Evolutionary conservation across 2,329 filamentous ascomycete genomes (phyloP), one percentile per base, ranked within the genome.

Genomic region (Diaporthe sp.): DNA sequence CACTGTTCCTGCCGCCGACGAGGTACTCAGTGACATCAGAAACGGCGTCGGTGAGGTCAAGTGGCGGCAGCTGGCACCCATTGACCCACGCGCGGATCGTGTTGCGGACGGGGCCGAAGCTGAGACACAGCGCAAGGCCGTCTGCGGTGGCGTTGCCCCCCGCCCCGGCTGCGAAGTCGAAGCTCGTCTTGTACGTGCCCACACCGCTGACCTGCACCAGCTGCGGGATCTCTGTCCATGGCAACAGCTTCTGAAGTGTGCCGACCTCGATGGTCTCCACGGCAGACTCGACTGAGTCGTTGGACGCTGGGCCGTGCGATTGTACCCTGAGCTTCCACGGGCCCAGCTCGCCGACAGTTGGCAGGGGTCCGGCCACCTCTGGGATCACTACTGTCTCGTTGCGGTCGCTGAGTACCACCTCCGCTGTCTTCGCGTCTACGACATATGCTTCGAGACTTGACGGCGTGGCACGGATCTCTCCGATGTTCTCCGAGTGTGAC

Each of bases 21-120:
- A 28, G 51, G 51, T 31, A 55, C 10, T 55, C 13, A 1, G 10
- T 55, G 6, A 15, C 12, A 28, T 55, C 51, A 3, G 51, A 25
- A n/a, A 28, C 25, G 51, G 51, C 51, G 10, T 5, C 25, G 12
- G 51, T 28, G 6, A 55, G 8, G 7, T 55, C 51, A 28, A 55
- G n/a, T 22, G n/a, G 51, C n/a, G 13, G 13, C n/a, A 55, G 15
- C 51, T 55, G 25, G 12, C 12, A 13, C 51, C 17, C 51, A 28
- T 55, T 55, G 51, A 55, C 51, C n/a, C n/a, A 55, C 10, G 51
- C 51, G n/a, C 51, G 51, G n/a, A 53, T 53, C 12, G 49, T 53
- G 12, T 53, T 25, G 22, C 22, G 8, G 49, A 53, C n/a, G 22
- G 49, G 49, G 2, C 49, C 49, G n/a, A 53, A 53, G n/a, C n/a